Evolutionary conservation across 2,329 filamentous ascomycete genomes (phyloP), one percentile per base, ranked within the genome.

Genomic region (Orbilia quercus): DNA sequence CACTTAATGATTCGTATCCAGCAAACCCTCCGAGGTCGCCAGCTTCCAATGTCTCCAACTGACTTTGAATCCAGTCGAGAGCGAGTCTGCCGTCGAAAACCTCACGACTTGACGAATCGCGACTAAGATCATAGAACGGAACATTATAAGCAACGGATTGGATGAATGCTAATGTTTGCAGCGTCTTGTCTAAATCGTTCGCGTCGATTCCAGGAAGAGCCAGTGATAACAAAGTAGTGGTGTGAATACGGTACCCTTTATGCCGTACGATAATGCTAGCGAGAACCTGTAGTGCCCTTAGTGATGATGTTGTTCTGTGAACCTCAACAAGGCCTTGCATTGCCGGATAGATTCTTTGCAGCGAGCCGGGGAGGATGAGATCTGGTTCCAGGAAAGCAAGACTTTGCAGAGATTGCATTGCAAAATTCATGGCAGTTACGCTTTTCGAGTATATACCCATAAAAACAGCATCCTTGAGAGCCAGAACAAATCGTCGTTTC

Each of bases 361-460:
- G 81, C 23, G 95, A 94, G 44, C 96, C 95, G 0, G 95, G 95
- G 1, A 99, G 84, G 70, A 99, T 94, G 77, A 98, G 84, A 77
- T 92, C 89, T 0, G 95, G 96, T 80, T 99, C 94, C 48, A 99
- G 84, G 78, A 90, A 97, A 1, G 95, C 91, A 60, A 99, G 83
- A 62, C 91, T 91, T 80, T 98, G 94, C 54, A 99, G 84, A 0
- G 94, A 91, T 54, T 91, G 92, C 76, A 97, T 88, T 76, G 94
- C 96, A 83, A 93, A 96, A 80, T 90, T 93, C 79, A 96, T 92
- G 1, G 95, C 90, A 54, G 92, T 93, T 66, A 88, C 89, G 80
- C 93, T 96, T 84, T 99, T 99, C 60, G 93, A 91, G 80, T 97
- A 99, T 54, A 99, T 90, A 25, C 95, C 95, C 93, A 99, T 97